Conservation (phyloP, 75 land plant species). For the Cryptomeria japonica region DNA sequence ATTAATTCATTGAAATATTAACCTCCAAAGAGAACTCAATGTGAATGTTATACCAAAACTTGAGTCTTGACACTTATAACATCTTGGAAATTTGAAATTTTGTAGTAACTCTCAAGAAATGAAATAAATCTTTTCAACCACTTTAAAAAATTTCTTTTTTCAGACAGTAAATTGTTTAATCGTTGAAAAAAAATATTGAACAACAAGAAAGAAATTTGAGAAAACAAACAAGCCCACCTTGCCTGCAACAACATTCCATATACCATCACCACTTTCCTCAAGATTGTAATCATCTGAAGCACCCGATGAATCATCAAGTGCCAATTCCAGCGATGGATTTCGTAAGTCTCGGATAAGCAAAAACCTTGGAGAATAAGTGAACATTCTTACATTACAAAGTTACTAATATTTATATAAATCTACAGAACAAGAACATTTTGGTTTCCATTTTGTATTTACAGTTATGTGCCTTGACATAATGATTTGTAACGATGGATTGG, state of each 20-base stretch:
- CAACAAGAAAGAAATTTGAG: background rate
- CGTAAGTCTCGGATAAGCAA: constrained; percentile 20
- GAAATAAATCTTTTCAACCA: background rate
- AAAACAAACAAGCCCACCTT: constrained; percentile 50
- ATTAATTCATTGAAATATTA: background rate
- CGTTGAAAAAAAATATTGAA: background rate
- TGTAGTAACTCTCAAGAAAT: background rate
- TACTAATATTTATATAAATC: background rate
- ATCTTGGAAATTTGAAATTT: background rate
- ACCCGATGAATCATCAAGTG: constrained; percentile 65
- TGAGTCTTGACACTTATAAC: background rate
- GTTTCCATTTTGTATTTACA: background rate
- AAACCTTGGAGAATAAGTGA: constrained; percentile 6
- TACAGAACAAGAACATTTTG: constrained; percentile 11
- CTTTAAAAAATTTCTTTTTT: background rate
- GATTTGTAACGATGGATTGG: constrained; percentile 49
- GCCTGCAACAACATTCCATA: constrained; percentile 92
- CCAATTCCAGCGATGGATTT: constrained; percentile 71
- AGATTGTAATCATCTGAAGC: constrained; percentile 65
- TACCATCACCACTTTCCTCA: constrained; percentile 84
- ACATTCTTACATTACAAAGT: background rate
- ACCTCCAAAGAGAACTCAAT: background rate
- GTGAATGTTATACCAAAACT: background rate
- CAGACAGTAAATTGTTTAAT: background rate
- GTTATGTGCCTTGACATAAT: constrained; percentile 62